Evolutionary conservation across 768 basidiomycete genomes (phyloP).

Genomic region (Tricholoma furcatifolium): DNA sequence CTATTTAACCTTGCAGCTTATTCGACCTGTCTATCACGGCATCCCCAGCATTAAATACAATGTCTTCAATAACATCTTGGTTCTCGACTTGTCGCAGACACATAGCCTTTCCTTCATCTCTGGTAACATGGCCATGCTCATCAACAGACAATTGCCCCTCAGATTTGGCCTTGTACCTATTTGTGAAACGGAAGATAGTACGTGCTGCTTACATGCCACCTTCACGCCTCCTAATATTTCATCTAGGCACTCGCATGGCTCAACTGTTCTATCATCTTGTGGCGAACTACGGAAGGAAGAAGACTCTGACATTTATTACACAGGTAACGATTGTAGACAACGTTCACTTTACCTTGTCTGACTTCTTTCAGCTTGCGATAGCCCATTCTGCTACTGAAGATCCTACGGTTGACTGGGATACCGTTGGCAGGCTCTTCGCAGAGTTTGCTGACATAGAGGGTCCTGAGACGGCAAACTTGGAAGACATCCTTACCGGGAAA

Average conservation of each 20-base stretch:
- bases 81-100: slow-evolving; percentile 74
- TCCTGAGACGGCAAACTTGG: slow-evolving; percentile 31
- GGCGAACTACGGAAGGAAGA: slow-evolving; percentile 57
- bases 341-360: background rate
- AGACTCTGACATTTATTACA: slow-evolving; percentile 61
- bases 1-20: slow-evolving; percentile 42
- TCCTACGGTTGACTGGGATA: slow-evolving; percentile 36
- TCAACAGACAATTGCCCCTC: slow-evolving; percentile 72
- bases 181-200: slow-evolving; percentile 49
- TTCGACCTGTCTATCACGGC: slow-evolving; percentile 79
- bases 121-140: slow-evolving; percentile 63
- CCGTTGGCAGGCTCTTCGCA: slow-evolving; percentile 38
- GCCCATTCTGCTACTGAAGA: slow-evolving; percentile 27
- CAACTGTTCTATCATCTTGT: slow-evolving; percentile 68
- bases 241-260: slow-evolving; percentile 65
- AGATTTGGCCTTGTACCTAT: slow-evolving; percentile 86
- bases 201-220: background rate
- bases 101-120: slow-evolving; percentile 61
- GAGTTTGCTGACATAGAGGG: slow-evolving; percentile 30
- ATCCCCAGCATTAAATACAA: slow-evolving; percentile 76
- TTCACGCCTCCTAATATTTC: background rate
- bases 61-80: slow-evolving; percentile 79
- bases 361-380: slow-evolving; percentile 34
- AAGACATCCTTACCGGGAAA: slow-evolving; percentile 36
- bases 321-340: slow-evolving; percentile 34